These are phyloP conservation scores for Clausena lansium DNA, from an alignment of 345 rosid species.

Conservation along the genomic window DNA sequence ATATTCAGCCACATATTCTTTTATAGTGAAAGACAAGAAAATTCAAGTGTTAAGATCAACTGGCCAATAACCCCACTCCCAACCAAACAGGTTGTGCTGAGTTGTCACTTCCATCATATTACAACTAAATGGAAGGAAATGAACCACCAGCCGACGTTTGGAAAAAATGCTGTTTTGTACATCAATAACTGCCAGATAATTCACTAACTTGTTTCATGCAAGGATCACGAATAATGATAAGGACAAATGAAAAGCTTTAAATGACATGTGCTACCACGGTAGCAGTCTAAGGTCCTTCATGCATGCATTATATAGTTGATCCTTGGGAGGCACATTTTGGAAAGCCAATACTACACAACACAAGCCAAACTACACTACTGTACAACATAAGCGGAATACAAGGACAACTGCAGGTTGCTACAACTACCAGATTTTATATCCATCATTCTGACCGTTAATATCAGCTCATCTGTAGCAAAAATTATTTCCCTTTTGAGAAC, in stretches of 20 bases:
- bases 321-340: neutral
- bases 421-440: neutral
- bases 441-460: neutral
- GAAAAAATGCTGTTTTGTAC: neutral
- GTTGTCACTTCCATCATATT: neutral
- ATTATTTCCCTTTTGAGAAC: neutral
- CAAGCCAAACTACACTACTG: neutral
- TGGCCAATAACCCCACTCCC: neutral
- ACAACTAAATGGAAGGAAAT: neutral
- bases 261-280: neutral
- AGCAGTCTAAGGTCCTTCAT: neutral
- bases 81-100: neutral
- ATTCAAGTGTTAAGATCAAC: neutral
- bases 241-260: conserved; percentile 8
- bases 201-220: neutral
- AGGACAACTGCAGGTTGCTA: neutral
- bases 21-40: neutral
- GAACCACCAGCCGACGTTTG: conserved; percentile 4
- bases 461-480: neutral
- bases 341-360: neutral
- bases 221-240: neutral
- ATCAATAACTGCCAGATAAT: neutral
- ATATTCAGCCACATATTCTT: neutral
- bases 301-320: neutral
- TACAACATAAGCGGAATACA: neutral